These are phyloP conservation scores for Arthroderma sp. DNA, from an alignment of 2,329 filamentous ascomycete genomes.

Conservation along the genomic window DNA sequence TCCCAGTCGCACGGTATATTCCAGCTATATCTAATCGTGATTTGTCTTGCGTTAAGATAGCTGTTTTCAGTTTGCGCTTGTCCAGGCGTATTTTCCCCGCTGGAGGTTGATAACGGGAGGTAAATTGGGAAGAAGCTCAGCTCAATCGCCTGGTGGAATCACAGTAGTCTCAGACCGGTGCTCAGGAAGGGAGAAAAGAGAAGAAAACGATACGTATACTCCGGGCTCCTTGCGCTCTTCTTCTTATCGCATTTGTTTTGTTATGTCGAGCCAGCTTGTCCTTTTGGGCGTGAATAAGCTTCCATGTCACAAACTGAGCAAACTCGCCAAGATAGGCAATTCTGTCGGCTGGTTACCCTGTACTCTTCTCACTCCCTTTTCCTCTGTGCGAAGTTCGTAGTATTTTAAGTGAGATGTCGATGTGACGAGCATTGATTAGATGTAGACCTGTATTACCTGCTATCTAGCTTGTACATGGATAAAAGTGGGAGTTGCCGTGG, in stretches of 20 bases:
- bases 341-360: not conserved
- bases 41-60: not conserved
- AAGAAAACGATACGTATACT: not conserved
- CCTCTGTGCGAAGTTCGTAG: not conserved
- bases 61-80: not conserved
- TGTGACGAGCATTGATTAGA: not conserved
- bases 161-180: not conserved
- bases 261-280: slow-evolving; percentile 17
- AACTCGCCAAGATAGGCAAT: slow-evolving; percentile 6
- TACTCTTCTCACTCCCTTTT: not conserved
- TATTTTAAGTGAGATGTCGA: not conserved
- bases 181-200: not conserved
- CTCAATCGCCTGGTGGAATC: not conserved
- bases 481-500: not conserved
- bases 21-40: not conserved
- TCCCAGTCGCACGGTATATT: not conserved
- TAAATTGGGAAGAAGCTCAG: too few species aligned
- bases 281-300: slow-evolving; percentile 5
- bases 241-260: not conserved
- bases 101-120: not conserved
- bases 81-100: not conserved
- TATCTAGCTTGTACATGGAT: not conserved
- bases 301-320: not conserved
- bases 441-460: not conserved
- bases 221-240: not conserved